A percentile compares a stretch with the other conserved stretches of the same genome.
Evolutionary conservation across 2,329 filamentous ascomycete genomes (phyloP).

Genomic region (Alternaria brassicicola): DNA sequence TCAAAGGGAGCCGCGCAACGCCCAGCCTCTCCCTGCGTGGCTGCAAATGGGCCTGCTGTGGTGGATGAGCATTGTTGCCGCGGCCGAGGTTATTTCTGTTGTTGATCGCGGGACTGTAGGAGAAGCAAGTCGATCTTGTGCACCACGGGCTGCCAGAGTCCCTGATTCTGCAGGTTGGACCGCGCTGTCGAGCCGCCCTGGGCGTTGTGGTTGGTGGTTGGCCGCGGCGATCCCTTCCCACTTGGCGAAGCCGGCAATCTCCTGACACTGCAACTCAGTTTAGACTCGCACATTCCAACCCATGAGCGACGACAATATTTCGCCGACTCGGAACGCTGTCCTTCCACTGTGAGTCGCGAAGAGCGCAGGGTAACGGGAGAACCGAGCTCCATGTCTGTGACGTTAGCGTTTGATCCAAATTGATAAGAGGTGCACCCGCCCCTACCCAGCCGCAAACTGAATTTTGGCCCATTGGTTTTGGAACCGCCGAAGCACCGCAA

Average conservation of each 20-base stretch:
- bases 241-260: slow-evolving; percentile 30
- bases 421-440: slow-evolving; percentile 46
- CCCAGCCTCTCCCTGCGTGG: slow-evolving; percentile 6
- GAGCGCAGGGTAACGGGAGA: slow-evolving; percentile 24
- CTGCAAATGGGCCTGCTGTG: slow-evolving; percentile 3
- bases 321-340: slow-evolving; percentile 29
- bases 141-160: slow-evolving; percentile 11
- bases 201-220: slow-evolving; percentile 17
- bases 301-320: slow-evolving; percentile 28
- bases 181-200: slow-evolving; percentile 28
- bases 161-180: slow-evolving; percentile 23
- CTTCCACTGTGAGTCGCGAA: slow-evolving; percentile 21
- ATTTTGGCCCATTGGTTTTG: slow-evolving; percentile 44
- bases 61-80: slow-evolving; percentile 12
- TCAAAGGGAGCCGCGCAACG: slow-evolving; percentile 24
- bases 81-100: slow-evolving; percentile 11
- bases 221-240: slow-evolving; percentile 38
- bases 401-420: slow-evolving; percentile 28
- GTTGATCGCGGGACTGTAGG: slow-evolving; percentile 19
- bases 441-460: slow-evolving; percentile 19
- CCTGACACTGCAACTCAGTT: slow-evolving; percentile 29
- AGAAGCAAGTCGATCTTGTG: slow-evolving; percentile 19
- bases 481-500: slow-evolving; percentile 32
- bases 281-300: slow-evolving; percentile 27
- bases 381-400: slow-evolving; percentile 26